phyloP scores from a whole-genome alignment of 1,139 yeast species.

The Chernovozyma aurita region DNA sequence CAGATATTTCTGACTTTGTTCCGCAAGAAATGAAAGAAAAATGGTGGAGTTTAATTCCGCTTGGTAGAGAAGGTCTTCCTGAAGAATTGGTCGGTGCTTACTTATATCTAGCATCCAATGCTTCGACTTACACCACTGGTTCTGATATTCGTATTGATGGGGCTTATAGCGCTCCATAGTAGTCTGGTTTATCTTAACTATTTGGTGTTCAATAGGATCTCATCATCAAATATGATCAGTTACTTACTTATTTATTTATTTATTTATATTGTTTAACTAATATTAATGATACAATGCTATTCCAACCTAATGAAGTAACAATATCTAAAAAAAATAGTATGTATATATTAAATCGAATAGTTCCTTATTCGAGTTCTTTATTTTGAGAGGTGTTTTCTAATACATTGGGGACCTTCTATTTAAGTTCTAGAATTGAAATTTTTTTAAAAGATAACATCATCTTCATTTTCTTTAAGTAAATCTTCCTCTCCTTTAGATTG shows the following conservation, averaged over 20 bases:
- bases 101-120: slow-evolving; percentile 76
- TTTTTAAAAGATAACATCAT: slow-evolving; percentile 37
- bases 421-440: slow-evolving; percentile 1
- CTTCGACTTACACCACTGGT: slow-evolving; percentile 80
- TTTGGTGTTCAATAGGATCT: too few species aligned
- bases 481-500: slow-evolving; percentile 20
- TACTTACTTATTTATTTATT: too few species aligned
- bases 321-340: too few species aligned
- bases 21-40: slow-evolving; percentile 42
- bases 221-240: too few species aligned
- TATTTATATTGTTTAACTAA: not conserved
- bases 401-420: too few species aligned
- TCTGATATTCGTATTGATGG: slow-evolving; percentile 83
- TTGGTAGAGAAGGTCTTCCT: slow-evolving; percentile 76
- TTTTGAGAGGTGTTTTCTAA: too few species aligned
- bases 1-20: slow-evolving; percentile 60
- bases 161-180: slow-evolving; percentile 59
- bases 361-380: too few species aligned
- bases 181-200: too few species aligned
- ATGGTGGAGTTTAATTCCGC: slow-evolving; percentile 67
- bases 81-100: slow-evolving; percentile 82
- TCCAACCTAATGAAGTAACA: too few species aligned
- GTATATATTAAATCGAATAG: too few species aligned
- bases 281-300: too few species aligned
- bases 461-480: slow-evolving; percentile 36